Evolutionary conservation across 768 basidiomycete species (phyloP), one percentile per base, ranked within the genome.

Genomic region (Cystofilobasidium macerans): DNA sequence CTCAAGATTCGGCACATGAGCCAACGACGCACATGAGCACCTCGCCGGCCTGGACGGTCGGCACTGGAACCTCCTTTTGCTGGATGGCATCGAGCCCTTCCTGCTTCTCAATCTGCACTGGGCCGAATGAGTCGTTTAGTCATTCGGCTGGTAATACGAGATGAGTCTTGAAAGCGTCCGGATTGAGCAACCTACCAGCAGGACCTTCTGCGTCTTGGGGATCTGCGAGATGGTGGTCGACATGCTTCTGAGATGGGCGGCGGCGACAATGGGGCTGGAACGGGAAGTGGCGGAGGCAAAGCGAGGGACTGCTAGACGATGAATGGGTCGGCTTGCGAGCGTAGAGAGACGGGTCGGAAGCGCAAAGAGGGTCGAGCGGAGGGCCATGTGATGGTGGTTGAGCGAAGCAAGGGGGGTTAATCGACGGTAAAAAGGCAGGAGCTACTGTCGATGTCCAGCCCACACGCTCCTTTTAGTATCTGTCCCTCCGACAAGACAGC

Each of bases 31-130:
- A 83, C 72, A 30, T 14, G 51, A 83, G 77, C 62, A 91, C 74
- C 73, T 92, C 81, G 3, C 78, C 81, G 0, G 84, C 80, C 9
- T 79, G 78, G 13, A 82, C 81, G 69, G 79, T 75, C 0, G 88
- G 87, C 70, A 89, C 86, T 0, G 86, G 83, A n/a, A 86, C 69
- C 38, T 80, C 77, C 33, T 72, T 64, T 48, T 76, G 71, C 43
- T 74, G 42, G 51, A 92, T 78, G 40, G 88, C 87, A 60, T 93
- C 88, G 33, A 85, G 74, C 8, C 84, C 87, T 7, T 91, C 94
- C 9, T 79, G 82, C 80, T 83, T 81, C 16, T 82, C 75, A 74
- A 90, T 86, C 64, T 83, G 62, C 6, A 13, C 22, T 0, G 43
- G n/a, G 11, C 24, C 24, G 47, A 54, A 45, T 13, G 18, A 4